A percentile compares a stretch with the other conserved stretches of the same genome.
phyloP scores from a whole-genome alignment of 2,329 filamentous ascomycete species.

The Clonostachys rhizophaga region DNA sequence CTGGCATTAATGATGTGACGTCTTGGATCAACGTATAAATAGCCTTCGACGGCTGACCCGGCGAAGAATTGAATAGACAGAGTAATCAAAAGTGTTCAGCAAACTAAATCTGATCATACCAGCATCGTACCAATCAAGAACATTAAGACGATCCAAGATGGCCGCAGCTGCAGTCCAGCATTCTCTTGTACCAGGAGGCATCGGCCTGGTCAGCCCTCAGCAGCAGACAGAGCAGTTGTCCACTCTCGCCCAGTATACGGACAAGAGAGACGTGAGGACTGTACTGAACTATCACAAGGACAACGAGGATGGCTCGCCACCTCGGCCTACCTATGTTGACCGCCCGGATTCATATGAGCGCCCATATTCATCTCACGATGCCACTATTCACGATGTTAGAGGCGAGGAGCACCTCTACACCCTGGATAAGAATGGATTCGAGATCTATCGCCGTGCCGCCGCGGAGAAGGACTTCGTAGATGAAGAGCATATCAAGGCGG shows the following conservation, averaged over 20 bases:
- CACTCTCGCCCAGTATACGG: background rate
- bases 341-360: constrained; percentile 25
- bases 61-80: no score
- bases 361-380: constrained; percentile 14
- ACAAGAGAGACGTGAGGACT: constrained; percentile 21
- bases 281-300: constrained; percentile 31
- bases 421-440: constrained; percentile 32
- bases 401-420: constrained; percentile 26
- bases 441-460: constrained; percentile 18
- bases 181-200: no score
- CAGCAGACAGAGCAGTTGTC: constrained; percentile 1
- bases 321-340: constrained; percentile 24
- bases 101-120: no score
- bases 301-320: constrained; percentile 33
- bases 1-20: no score
- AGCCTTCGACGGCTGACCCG: no score
- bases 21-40: no score
- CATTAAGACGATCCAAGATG: constrained; percentile 8
- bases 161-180: constrained; percentile 12
- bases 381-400: constrained; percentile 25
- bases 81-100: no score
- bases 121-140: background rate
- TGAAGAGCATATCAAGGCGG: constrained; percentile 55
- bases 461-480: constrained; percentile 36
- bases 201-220: no score